Base-by-base conservation (phyloP, 192 early-diverging fungal genomes). In the Glomus cerebriforme region DNA sequence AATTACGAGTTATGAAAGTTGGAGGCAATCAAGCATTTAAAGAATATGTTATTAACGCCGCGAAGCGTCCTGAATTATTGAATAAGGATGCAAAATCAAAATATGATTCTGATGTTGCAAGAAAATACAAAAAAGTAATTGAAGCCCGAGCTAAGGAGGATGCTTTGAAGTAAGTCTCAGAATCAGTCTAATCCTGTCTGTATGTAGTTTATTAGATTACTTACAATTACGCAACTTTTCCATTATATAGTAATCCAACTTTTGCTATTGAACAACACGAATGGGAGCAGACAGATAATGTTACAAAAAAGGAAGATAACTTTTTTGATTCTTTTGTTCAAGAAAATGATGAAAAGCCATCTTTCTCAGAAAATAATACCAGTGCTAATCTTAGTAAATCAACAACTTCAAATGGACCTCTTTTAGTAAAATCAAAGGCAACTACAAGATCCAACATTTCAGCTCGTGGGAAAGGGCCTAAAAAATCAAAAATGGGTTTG, bases 1-100 rank as follows among this genome's bases (percentile, higher is more conserved):
- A 99, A 86, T 87, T 99, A 47, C 91, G 96, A 58, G 85, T 88
- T 10, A 93, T 94, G 92, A 95, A 96, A 82, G 88, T 93, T 4
- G 94, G 96, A 60, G 98, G 98, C 7, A 99, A 99, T 82, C 86
- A 83, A 22, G 90, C 91, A 49, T 91, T 93, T 9, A 82, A 86
- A 3, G 95, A 96, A 78, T 97, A 92, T 77, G 96, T 97, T 7
- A 54, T 54, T 54, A 2, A 54, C 22, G 5, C 49, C 86, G 85
- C 90, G 70, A 93, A 93, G 79, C 90, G 86, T 7, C 75, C 71
- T 29, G 63, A 68, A 1, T 69, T 83, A 22, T 67, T 86, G 10
- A 84, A 78, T 24, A 92, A 89, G 72, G 96, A 99, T 69, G 92
- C 90, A 3, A 94, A 94, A 76, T 78, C 89, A 59, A 96, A 94